phyloP scores from a whole-genome alignment of 352 stramenopile species.

The Phytophthora tubulina region DNA sequence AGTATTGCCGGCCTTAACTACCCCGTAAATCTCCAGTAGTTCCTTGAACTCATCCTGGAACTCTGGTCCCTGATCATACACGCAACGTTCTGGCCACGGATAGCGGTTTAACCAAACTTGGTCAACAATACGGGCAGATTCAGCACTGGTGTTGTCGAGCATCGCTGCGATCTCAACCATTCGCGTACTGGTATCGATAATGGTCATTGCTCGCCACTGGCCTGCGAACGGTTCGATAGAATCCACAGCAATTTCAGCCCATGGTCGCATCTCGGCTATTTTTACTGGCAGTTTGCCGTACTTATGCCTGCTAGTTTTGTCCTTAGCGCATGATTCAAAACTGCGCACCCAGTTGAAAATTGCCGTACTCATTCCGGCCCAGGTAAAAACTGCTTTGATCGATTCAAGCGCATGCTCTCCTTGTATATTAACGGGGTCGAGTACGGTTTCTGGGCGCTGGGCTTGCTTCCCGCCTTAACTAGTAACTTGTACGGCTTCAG shows the following conservation, averaged over 20 bases:
- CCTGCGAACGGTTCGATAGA: background rate
- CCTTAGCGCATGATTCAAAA: background rate
- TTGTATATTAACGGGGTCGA: too few relatives aligned
- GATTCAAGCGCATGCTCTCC: conserved; percentile 9
- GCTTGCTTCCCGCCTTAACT: too few relatives aligned
- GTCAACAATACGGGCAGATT: conserved; percentile 13
- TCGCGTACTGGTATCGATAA: conserved; percentile 2
- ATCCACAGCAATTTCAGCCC: conserved; percentile 13
- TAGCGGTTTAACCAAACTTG: conserved; percentile 19
- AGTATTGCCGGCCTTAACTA: background rate
- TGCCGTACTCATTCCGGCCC: conserved; percentile 2
- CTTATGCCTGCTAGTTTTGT: background rate
- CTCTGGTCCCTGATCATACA: conserved; percentile 10
- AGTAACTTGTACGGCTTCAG: too few relatives aligned
- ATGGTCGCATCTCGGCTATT: background rate
- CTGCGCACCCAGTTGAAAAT: conserved; percentile 3
- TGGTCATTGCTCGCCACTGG: background rate
- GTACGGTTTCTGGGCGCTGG: too few relatives aligned
- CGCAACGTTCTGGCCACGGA: conserved; percentile 1
- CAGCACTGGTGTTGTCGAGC: conserved; percentile 1
- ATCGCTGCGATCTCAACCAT: background rate
- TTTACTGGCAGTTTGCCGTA: background rate
- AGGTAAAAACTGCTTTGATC: conserved; percentile 1
- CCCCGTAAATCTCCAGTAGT: conserved; percentile 8
- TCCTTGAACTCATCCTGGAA: conserved; percentile 6